A percentile compares a stretch with the other conserved stretches of the same genome.
Evolutionary conservation across 108 stramenopile species (phyloP).

Genomic region (Cyclostephanos invisitatus): DNA sequence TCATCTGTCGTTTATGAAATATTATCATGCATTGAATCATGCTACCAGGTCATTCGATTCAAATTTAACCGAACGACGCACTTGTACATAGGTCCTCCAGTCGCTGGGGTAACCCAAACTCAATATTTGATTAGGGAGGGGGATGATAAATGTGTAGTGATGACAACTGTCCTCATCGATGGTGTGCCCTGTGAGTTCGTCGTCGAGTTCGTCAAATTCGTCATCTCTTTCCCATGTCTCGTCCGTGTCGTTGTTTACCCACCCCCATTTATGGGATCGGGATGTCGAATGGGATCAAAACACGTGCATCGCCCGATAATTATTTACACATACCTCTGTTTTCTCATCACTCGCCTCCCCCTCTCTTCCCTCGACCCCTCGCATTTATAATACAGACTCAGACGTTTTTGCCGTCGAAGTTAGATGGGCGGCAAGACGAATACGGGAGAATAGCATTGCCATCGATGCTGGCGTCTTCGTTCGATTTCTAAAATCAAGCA

Average conservation of each 20-base stretch:
- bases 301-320: no score
- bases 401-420: slow-evolving; percentile 82
- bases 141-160: slow-evolving; percentile 64
- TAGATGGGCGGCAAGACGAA: slow-evolving; percentile 76
- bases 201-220: no score
- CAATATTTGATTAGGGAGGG: slow-evolving; percentile 72
- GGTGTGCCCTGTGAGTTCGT: slow-evolving; percentile 89
- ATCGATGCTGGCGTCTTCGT: slow-evolving; percentile 81
- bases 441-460: slow-evolving; percentile 52
- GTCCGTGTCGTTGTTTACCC: no score
- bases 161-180: slow-evolving; percentile 75
- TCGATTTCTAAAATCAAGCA: slow-evolving; percentile 68
- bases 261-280: no score
- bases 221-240: no score
- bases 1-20: not conserved
- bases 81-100: slow-evolving; percentile 79
- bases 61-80: slow-evolving; percentile 76
- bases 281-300: no score
- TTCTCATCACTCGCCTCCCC: no score
- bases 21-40: not conserved
- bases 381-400: no score
- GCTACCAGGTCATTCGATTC: slow-evolving; percentile 51
- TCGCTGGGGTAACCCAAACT: slow-evolving; percentile 77
- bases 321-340: no score
- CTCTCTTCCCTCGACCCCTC: no score